A percentile compares a stretch with the other conserved stretches of the same genome.
Conservation (phyloP, 192 early-diverging fungal genomes). For the Chytriomyces hyalinus region DNA sequence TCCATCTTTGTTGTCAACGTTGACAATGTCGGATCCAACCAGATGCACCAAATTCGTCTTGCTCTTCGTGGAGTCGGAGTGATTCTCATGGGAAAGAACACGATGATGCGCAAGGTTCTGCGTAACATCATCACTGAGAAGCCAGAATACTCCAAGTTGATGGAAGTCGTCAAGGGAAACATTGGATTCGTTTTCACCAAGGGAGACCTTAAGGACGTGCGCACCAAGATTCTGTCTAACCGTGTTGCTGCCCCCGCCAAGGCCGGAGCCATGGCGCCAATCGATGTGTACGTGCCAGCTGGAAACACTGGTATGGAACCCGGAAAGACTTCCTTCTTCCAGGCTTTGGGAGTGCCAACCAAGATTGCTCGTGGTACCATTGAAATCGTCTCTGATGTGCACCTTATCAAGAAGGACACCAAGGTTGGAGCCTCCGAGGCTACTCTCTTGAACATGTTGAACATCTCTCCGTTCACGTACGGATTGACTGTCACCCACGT, state of each 20-base stretch:
- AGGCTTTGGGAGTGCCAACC: constrained; percentile 99
- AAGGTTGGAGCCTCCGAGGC: constrained; percentile 99
- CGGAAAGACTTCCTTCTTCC: constrained; percentile 99
- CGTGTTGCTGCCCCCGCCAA: constrained; percentile 97
- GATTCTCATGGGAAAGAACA: constrained; percentile 99
- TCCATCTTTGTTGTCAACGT: constrained; percentile 99
- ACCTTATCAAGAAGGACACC: constrained; percentile 84
- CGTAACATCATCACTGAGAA: constrained; percentile 66
- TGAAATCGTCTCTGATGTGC: constrained; percentile 97
- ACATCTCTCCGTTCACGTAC: constrained; percentile 99
- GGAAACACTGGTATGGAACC: constrained; percentile 99
- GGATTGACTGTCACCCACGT: constrained; percentile 93
- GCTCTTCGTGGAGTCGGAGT: constrained; percentile 87
- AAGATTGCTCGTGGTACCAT: constrained; percentile 99
- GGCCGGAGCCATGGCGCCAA: constrained; percentile 91
- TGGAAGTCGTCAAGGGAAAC: constrained; percentile 91
- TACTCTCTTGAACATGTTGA: constrained; percentile 98
- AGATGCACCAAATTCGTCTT: constrained; percentile 95
- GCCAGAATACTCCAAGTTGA: constrained; percentile 84
- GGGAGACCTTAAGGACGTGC: constrained; percentile 91
- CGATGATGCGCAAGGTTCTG: constrained; percentile 90
- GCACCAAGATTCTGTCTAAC: constrained; percentile 89
- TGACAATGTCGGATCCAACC: constrained; percentile 99
- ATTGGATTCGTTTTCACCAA: constrained; percentile 99
- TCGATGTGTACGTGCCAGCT: constrained; percentile 90